Base-by-base conservation (phyloP, 1,139 yeast genomes). In the Debaryomyces coudertii region DNA sequence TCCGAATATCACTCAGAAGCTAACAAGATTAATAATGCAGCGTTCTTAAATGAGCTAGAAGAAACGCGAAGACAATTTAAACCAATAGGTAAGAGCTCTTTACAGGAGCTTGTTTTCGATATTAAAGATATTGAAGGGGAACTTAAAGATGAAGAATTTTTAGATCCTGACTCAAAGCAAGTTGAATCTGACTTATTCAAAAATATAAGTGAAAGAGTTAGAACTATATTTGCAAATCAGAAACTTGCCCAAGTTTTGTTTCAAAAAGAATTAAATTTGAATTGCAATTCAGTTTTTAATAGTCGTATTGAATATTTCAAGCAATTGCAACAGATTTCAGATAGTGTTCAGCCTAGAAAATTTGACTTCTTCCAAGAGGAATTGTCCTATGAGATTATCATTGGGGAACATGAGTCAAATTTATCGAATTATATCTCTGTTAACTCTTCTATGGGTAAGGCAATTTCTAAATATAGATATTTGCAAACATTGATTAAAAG, bases 241-340 rank as follows among this genome's bases (percentile, higher is more conserved):
- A 76, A 69, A 47, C 58, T 68, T 5, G 64, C 75, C 5, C 63
- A 71, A 38, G 61, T 66, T 0, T 57, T 65, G 3, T 49, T 80
- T 15, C 79, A 77, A 47, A 73, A 66, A 47, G 84, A 79, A 47
- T 66, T 81, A 15, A 71, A 81, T 42, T 73, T 77, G 24, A 68
- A 68, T 36, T 74, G 88, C 49, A 83, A 89, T 53, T 77, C 78
- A 24, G 77, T 87, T 0, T 92, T 85, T 65, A 93, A 93, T 63
- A 72, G 85, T 5, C 81, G 95, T 48, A 77, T 92, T 40, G 89
- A 80, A 39, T 93, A 90, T 62, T 93, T 84, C 66, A 83, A 84
- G 54, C 93, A 89, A 52, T 74, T 93, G 39, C 99, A 93, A 63
- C 85, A 77, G 45, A 78, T 92, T 28, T 90, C 97, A 0, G 98